Conservation (phyloP, 2,329 filamentous ascomycete species). For the Diplodia intermedia region DNA sequence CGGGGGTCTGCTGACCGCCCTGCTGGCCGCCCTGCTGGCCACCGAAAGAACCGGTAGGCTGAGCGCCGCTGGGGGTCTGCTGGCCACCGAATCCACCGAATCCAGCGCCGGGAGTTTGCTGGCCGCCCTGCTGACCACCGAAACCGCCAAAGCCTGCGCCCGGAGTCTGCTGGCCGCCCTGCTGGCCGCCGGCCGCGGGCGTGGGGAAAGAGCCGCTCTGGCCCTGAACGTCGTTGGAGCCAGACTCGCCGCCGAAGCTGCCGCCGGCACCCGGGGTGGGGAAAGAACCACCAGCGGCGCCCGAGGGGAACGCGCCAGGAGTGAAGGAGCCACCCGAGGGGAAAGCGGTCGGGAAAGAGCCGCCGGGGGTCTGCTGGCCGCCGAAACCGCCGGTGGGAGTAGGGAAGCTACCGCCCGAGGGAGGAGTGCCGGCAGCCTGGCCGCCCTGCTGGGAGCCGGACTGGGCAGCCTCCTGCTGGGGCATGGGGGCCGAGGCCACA, state of each 20-base stretch:
- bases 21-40: neutral
- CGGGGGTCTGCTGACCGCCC: neutral
- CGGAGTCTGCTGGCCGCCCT: slow-evolving; percentile 4
- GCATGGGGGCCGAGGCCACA: slow-evolving; percentile 26
- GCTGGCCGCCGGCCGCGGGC: neutral
- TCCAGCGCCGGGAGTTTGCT: slow-evolving; percentile 1
- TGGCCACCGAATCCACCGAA: neutral
- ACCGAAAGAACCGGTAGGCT: neutral
- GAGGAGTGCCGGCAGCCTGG: slow-evolving; percentile 10
- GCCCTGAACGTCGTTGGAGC: neutral
- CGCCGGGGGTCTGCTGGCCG: neutral
- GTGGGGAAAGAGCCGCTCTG: slow-evolving; percentile 13
- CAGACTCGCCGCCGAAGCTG: neutral
- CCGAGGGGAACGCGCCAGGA: neutral
- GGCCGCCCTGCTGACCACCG: slow-evolving; percentile 8
- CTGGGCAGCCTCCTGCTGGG: slow-evolving; percentile 13
- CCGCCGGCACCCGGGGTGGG: slow-evolving; percentile 4
- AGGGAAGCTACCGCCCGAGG: slow-evolving; percentile 4
- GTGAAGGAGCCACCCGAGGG: slow-evolving; percentile 1
- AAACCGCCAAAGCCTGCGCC: slow-evolving; percentile 15
- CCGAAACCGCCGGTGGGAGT: slow-evolving; percentile 10
- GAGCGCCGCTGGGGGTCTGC: neutral
- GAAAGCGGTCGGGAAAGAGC: slow-evolving; percentile 7
- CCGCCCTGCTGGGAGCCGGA: slow-evolving; percentile 8
- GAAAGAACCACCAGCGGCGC: neutral